Evolutionary conservation across 2,329 filamentous ascomycete species (phyloP), one percentile per base, ranked within the genome.

Genomic region (Plenodomus tracheiphilus): DNA sequence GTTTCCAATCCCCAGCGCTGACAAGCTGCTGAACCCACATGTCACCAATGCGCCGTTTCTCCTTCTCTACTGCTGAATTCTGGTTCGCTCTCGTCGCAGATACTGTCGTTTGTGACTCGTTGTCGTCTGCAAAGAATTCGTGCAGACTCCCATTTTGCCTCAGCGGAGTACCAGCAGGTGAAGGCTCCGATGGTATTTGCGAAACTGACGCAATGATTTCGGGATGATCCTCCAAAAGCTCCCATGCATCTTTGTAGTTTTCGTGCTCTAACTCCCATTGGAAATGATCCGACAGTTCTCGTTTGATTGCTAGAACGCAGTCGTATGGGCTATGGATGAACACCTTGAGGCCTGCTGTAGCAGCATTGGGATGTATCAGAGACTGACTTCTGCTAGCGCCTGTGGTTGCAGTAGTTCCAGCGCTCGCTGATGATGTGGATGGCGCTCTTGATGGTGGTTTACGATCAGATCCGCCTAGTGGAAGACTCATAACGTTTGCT

Each of bases 311-410:
- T 46, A 97, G 77, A n/a, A 97, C 87, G 63, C 92, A 97, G 72
- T 99, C 94, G 66, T 95, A 99, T 0, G 94, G 94, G 62, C 91
- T 97, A 64, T 96, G 91, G 35, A 99, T 90, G 68, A 97, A 97
- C 15, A 99, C 88, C 65, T 97, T 89, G 58, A 86, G 78, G 6
- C 86, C 85, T 32, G 80, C 77, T 9, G 80, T 79, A 4, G 75
- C 72, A 16, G 76, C 75, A 56, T 81, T 75, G 39, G 77, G 79
- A 56, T 80, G 78, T 13, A 71, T 66, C 32, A 61, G 68, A n/a
- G 52, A 43, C 39, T 57, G 58, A 32, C 65, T 54, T 40, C 62
- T 68, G 17, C 52, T 56, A 17, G 65, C 53, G 36, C 48, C 43
- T 3, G 61, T 43, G 22, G 56, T 30, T 10, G 64, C 54, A 32